These are phyloP conservation scores for Xylaria sp. DNA, from an alignment of 2,329 filamentous ascomycete genomes.

Conservation along the genomic window DNA sequence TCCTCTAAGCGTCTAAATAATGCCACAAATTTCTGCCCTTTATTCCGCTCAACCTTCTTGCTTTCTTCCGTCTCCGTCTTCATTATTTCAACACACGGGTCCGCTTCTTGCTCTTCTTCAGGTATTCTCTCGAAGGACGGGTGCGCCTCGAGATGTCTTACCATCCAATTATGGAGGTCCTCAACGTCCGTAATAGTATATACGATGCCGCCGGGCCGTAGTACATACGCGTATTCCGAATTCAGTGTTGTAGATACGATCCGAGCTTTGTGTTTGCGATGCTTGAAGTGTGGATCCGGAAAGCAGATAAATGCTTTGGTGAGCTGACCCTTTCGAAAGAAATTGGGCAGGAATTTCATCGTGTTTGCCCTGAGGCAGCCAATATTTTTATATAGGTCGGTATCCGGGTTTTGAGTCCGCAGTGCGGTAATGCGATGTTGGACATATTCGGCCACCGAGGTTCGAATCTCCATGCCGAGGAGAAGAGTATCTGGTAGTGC, in stretches of 20 bases:
- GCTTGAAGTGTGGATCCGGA: slow-evolving; percentile 97
- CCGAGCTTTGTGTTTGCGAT: slow-evolving; percentile 93
- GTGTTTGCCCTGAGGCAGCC: slow-evolving; percentile 89
- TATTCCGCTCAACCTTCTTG: slow-evolving; percentile 92
- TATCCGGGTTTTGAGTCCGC: slow-evolving; percentile 64
- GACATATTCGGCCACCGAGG: slow-evolving; percentile 88
- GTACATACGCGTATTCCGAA: slow-evolving; percentile 89
- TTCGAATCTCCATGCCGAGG: slow-evolving; percentile 90
- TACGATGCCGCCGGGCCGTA: slow-evolving; percentile 81
- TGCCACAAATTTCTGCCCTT: slow-evolving; percentile 88
- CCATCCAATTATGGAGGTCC: slow-evolving; percentile 93
- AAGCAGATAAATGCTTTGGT: slow-evolving; percentile 97
- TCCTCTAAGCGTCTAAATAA: slow-evolving; percentile 82
- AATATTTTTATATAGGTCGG: slow-evolving; percentile 77
- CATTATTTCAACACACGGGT: slow-evolving; percentile 78
- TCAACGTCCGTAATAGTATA: slow-evolving; percentile 99
- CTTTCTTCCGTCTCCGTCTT: slow-evolving; percentile 89
- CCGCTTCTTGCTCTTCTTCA: slow-evolving; percentile 68
- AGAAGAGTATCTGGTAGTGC: slow-evolving; percentile 81
- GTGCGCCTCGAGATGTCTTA: slow-evolving; percentile 79
- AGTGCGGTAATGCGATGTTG: slow-evolving; percentile 85
- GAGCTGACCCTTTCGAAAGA: slow-evolving; percentile 82
- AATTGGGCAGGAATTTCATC: slow-evolving; percentile 99
- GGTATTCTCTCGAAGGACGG: slow-evolving; percentile 78
- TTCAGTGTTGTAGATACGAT: slow-evolving; percentile 90